Evolutionary conservation across 2,329 filamentous ascomycete species (phyloP), one percentile per base, ranked within the genome.

Genomic region (Hypomyces rosellus): DNA sequence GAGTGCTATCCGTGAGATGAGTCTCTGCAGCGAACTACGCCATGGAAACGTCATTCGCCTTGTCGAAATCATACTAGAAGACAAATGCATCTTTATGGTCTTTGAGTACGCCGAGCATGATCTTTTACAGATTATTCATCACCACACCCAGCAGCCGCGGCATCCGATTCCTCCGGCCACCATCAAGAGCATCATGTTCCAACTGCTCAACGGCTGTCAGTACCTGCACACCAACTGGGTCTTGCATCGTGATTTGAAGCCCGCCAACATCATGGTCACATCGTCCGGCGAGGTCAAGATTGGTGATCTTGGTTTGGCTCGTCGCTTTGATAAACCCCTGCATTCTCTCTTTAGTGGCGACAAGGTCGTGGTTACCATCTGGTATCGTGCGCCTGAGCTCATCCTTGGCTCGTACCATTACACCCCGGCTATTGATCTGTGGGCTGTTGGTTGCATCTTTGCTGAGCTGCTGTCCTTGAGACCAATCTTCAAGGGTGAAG

Each of bases 71-170:
- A 96, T 99, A 61, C 77, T 99, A 3, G 92, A 99, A 71, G 91
- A 96, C 69, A 97, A 97, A 73, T 96, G 91, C 72, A 97, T 99
- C 66, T 99, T 91, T 71, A 99, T 99, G 87, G 91, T 99, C 2
- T 97, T 99, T 61, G 93, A 97, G 68, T 99, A 96, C 67, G 93
- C 93, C 58, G 93, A 99, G 69, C 93, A 99, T 68, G 93, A 99
- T 68, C 74, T 99, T 36, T 76, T 99, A 4, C 93, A 99, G 68
- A 97, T 99, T 65, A 96, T 99, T 59, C 93, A 99, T 66, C 91
- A 97, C 65, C 93, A 99, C 69, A 95, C 88, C 1, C 86, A 96
- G 66, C 86, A 91, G 51, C 85, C 89, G 25, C 80, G 91, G 22
- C 88, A 93, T 59, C 86, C 89, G 5, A 96, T 99, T 52, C 90